Evolutionary conservation across 805 yeast genomes (phyloP), one percentile per base, ranked within the genome.

Genomic region (Naumovozyma baii): DNA sequence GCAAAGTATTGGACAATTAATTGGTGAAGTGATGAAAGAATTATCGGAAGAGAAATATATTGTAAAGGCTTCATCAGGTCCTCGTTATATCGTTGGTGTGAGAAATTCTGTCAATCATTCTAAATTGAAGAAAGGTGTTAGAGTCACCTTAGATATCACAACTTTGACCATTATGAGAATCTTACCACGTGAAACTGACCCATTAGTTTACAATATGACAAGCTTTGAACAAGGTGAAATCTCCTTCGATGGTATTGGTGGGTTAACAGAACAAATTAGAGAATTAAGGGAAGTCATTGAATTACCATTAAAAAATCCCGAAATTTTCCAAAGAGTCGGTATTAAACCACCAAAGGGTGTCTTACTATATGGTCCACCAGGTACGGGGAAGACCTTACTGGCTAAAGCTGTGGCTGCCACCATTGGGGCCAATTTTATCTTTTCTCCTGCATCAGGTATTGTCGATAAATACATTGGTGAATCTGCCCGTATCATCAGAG

Each of bases 271-370:
- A 51, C 98, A 92, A 64, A 87, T 92, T 51, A 74, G 97, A 54
- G 97, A 92, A 66, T 73, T 92, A 51, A 79, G 98, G 62, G 98
- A 92, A 67, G 98, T 92, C 41, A 92, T 92, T 60, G 98, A 92
- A 66, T 70, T 92, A 55, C 98, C 98, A 2, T 73, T 92, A 57
- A 92, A 92, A 64, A 92, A 92, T 62, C 98, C 98, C 2, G 98
- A 92, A 65, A 73, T 92, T 52, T 92, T 92, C 63, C 70, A 83
- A 45, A 79, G 98, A 61, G 96, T 92, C 26, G 98, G 98, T 36
- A 92, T 92, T 63, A 87, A 87, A 59, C 95, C 96, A n/a, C 98
- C 98, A 42, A 92, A 92, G 64, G 98, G 97, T 62, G 97, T 90
- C 19, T 68, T 92, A 46, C 71, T 92, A 38, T 92, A 92, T 59